Evolutionary conservation across 306 rosid species (phyloP), one percentile per base, ranked within the genome.

Genomic region (Albizia julibrissin): DNA sequence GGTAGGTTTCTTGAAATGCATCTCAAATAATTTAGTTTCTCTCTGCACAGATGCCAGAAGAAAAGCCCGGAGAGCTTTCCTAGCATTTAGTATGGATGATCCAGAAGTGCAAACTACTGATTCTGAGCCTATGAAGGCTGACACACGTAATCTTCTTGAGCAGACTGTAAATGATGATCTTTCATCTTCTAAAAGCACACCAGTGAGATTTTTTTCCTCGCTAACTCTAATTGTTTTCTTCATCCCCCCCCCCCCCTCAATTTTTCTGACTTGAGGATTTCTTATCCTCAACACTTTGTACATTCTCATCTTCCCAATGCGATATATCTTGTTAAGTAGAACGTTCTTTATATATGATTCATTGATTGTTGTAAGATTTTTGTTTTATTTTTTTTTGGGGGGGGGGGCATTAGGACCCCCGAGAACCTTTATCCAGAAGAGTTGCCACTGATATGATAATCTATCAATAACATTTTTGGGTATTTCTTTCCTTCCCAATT

Each of bases 11-110:
- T 19, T 42, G 77, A 74, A 81, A 66, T 33, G 31, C 61, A 31
- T 62, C 77, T 29, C 37, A 21, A 33, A 69, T 70, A 64, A 54
- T 74, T 61, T 80, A 47, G 62, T 71, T 76, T 68, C 67, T 85
- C 68, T 78, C 75, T 85, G 58, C 54, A 79, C 87, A 93, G 99
- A 93, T 88, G 93, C 98, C 58, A 89, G 91, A 68, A 87, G 99
- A 85, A 96, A 92, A 85, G 99, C 93, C 12, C 91, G 98, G 26
- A 92, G 89, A 90, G 99, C 99, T 79, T 91, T 95, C 79, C 72
- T 95, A 83, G 97, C 97, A 83, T 88, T 95, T 87, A 89, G 97
- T 77, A 83, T 90, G 10, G 95, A 85, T 82, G 94, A 88, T 79
- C 82, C 73, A 5, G 87, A 87, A 77, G 76, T 81, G 24, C 78